Percentiles rank a stretch among this genome's conserved stretches.
phyloP scores from a whole-genome alignment of 1,284 basidiomycete species.

The Ustilago bromivora region DNA sequence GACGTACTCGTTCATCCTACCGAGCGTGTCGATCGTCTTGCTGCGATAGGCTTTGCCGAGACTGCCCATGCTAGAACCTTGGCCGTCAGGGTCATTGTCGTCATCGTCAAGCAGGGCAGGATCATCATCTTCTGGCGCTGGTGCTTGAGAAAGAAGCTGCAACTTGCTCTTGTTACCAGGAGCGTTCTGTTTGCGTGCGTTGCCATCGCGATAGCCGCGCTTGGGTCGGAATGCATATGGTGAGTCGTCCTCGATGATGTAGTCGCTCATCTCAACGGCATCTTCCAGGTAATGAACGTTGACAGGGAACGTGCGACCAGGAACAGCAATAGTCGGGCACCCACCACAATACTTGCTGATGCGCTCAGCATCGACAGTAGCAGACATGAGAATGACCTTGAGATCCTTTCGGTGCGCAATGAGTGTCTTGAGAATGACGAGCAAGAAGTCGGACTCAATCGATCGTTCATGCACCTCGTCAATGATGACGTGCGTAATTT shows the following conservation, averaged over 20 bases:
- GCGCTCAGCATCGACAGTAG: slow-evolving; percentile 92
- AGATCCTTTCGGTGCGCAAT: slow-evolving; percentile 83
- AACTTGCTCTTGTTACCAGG: slow-evolving; percentile 74
- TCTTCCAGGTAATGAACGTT: slow-evolving; percentile 90
- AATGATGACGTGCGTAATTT: slow-evolving; percentile 91
- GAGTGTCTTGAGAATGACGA: slow-evolving; percentile 94
- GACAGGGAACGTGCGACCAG: slow-evolving; percentile 97
- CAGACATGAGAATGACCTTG: slow-evolving; percentile 96
- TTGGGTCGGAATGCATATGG: slow-evolving; percentile 77
- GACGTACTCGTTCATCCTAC: slow-evolving; percentile 86
- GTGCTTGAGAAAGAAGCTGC: slow-evolving; percentile 74
- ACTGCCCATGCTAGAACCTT: slow-evolving; percentile 68
- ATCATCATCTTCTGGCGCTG: slow-evolving; percentile 78
- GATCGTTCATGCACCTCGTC: slow-evolving; percentile 93
- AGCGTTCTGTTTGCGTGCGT: slow-evolving; percentile 50
- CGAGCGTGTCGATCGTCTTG: slow-evolving; percentile 82
- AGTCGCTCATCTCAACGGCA: slow-evolving; percentile 86
- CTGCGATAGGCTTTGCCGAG: slow-evolving; percentile 76
- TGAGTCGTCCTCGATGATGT: slow-evolving; percentile 81
- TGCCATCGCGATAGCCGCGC: slow-evolving; percentile 42
- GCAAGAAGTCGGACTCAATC: slow-evolving; percentile 96
- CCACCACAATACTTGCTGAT: slow-evolving; percentile 92
- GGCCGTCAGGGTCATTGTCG: slow-evolving; percentile 74
- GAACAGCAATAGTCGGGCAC: slow-evolving; percentile 82
- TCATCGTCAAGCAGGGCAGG: slow-evolving; percentile 81